Percentiles rank a stretch among this genome's conserved stretches.
Evolutionary conservation across 1,284 basidiomycete species (phyloP).

Genomic region (Ganoderma meredithae): DNA sequence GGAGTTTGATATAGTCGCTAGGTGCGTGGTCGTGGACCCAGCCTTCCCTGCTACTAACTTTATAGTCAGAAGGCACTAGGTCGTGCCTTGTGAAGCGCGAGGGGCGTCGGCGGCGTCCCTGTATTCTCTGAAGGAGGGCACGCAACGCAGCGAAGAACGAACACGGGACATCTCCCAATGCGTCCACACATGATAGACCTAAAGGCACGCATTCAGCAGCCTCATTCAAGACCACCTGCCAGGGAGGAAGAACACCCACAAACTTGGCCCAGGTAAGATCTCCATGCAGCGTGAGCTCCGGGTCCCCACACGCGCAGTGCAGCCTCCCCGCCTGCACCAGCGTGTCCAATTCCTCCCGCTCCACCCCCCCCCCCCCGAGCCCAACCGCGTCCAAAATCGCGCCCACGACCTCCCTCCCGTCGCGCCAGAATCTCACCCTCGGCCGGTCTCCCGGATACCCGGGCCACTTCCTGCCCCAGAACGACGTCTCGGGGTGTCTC

Average conservation of each 20-base stretch:
- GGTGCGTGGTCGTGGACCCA: not conserved
- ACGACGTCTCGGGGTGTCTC: not conserved
- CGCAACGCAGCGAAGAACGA: not conserved
- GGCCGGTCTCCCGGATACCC: not conserved
- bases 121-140: not conserved
- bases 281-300: conserved; percentile 1
- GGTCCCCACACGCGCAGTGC: conserved; percentile 23
- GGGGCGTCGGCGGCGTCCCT: not conserved
- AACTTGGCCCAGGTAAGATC: conserved; percentile 13
- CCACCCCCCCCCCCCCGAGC: not conserved
- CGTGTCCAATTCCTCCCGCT: not conserved
- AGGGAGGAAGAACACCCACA: too few species aligned
- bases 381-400: not conserved
- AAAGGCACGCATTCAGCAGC: too few species aligned
- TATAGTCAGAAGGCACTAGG: not conserved
- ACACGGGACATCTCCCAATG: not conserved
- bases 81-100: not conserved
- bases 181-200: not conserved
- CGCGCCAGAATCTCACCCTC: not conserved
- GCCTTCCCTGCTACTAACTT: not conserved
- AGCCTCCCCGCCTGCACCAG: conserved; percentile 6
- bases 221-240: too few species aligned
- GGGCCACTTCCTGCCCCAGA: not conserved
- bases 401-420: not conserved
- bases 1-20: not conserved